Conservation (phyloP, 2,329 filamentous ascomycete genomes). For the Ciborinia camelliae region DNA sequence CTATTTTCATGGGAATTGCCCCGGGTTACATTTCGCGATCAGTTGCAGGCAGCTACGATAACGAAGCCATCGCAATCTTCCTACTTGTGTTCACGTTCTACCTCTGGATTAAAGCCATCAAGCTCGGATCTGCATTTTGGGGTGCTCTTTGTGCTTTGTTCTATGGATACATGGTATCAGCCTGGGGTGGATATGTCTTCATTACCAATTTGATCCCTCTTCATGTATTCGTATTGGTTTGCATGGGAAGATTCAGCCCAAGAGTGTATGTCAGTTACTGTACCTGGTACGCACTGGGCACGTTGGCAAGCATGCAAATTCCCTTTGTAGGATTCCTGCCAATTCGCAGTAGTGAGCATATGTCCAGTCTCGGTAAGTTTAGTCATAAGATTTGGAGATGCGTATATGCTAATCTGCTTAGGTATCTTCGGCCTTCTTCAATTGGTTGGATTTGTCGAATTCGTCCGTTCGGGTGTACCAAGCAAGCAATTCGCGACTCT, state of each 20-base stretch:
- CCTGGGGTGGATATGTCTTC: conserved; percentile 99
- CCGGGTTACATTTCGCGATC: conserved; percentile 98
- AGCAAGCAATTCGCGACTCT: conserved; percentile 93
- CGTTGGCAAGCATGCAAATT: conserved; percentile 97
- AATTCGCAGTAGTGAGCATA: conserved; percentile 95
- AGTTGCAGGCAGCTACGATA: conserved; percentile 97
- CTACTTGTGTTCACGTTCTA: conserved; percentile 97
- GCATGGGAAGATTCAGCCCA: conserved; percentile 94
- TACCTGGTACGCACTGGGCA: conserved; percentile 96
- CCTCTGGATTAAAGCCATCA: conserved; percentile 98
- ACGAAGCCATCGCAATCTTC: conserved; percentile 99
- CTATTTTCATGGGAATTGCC: conserved; percentile 94
- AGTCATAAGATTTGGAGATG: conserved; percentile 14
- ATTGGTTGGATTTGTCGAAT: conserved; percentile 88
- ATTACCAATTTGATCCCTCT: conserved; percentile 96
- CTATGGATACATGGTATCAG: conserved; percentile 99
- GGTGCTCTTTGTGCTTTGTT: conserved; percentile 90
- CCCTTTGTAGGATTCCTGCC: conserved; percentile 97
- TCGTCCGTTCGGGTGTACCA: conserved; percentile 80
- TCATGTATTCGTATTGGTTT: conserved; percentile 88
- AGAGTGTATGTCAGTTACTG: conserved; percentile 95
- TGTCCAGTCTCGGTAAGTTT: conserved; percentile 82
- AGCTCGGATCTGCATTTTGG: conserved; percentile 95
- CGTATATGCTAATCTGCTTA: conserved; percentile 38
- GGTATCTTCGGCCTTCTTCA: conserved; percentile 95